Percentiles rank a stretch among this genome's conserved stretches.
phyloP scores from a whole-genome alignment of 192 early-diverging fungal genomes.

The Coemansia sp. region DNA sequence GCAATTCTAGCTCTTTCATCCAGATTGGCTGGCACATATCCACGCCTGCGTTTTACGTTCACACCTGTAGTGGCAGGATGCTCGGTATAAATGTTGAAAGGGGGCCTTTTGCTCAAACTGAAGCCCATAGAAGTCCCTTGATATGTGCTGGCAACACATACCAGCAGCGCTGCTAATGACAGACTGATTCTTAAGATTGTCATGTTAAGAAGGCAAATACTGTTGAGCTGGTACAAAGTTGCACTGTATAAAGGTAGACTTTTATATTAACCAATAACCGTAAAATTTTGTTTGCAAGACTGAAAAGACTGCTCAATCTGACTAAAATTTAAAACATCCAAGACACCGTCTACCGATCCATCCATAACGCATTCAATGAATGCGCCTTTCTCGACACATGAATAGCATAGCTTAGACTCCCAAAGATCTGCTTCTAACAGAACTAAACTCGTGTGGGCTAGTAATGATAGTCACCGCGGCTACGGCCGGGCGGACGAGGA shows the following conservation, averaged over 20 bases:
- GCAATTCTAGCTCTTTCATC: conserved; percentile 11
- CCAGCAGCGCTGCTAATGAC: not conserved
- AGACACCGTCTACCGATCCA: too few species aligned
- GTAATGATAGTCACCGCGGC: not conserved
- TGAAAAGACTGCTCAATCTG: too few species aligned
- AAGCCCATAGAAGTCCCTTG: not conserved
- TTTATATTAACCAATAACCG: too few species aligned
- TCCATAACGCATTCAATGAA: not conserved
- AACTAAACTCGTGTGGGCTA: not conserved
- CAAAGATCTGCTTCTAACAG: not conserved
- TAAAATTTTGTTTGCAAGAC: too few species aligned
- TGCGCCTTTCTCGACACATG: not conserved
- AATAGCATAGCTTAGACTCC: not conserved
- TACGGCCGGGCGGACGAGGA: conserved; percentile 2
- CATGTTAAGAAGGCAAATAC: not conserved
- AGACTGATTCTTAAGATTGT: not conserved
- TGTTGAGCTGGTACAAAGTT: not conserved
- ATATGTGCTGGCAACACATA: not conserved
- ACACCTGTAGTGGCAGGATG: not conserved
- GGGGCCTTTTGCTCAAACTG: not conserved
- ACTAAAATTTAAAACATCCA: too few species aligned
- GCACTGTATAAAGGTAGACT: too few species aligned
- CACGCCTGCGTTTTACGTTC: not conserved
- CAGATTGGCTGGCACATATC: not conserved
- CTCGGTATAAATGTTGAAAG: conserved; percentile 3